Evolutionary conservation across 106 monocot species (phyloP).

Genomic region (Phalaenopsis aphrodite): DNA sequence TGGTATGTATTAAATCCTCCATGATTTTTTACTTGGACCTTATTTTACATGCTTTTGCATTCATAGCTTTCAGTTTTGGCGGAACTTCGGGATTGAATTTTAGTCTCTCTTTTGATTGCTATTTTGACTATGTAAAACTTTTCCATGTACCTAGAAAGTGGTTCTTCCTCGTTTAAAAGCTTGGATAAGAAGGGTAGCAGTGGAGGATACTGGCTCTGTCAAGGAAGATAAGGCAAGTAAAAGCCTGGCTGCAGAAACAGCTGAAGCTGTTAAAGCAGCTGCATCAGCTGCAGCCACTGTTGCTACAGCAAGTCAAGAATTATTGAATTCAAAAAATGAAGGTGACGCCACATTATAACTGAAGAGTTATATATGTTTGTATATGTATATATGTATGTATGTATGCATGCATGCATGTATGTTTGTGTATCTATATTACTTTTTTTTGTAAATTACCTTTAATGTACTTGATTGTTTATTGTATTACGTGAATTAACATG

Average conservation of each 20-base stretch:
- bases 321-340: conserved; percentile 64
- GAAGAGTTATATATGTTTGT: neutral
- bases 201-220: conserved; percentile 44
- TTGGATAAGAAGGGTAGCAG: conserved; percentile 67
- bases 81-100: neutral
- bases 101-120: neutral
- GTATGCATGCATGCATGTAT: too few relatives aligned
- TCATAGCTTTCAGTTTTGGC: neutral
- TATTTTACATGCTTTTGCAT: neutral
- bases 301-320: conserved; percentile 79
- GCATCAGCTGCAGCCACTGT: conserved; percentile 71
- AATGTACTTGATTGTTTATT: neutral
- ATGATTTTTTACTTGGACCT: neutral
- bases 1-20: too few relatives aligned
- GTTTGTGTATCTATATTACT: too few relatives aligned
- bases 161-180: conserved; percentile 72
- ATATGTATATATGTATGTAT: too few relatives aligned
- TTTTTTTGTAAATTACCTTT: neutral
- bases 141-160: conserved; percentile 34
- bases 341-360: conserved; percentile 25
- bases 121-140: neutral
- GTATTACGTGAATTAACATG: neutral
- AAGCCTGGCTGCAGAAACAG: conserved; percentile 56
- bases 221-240: conserved; percentile 34
- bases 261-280: conserved; percentile 80